phyloP scores from a whole-genome alignment of 2,329 filamentous ascomycete genomes.

The Pseudocercospora pini-densiflorae region DNA sequence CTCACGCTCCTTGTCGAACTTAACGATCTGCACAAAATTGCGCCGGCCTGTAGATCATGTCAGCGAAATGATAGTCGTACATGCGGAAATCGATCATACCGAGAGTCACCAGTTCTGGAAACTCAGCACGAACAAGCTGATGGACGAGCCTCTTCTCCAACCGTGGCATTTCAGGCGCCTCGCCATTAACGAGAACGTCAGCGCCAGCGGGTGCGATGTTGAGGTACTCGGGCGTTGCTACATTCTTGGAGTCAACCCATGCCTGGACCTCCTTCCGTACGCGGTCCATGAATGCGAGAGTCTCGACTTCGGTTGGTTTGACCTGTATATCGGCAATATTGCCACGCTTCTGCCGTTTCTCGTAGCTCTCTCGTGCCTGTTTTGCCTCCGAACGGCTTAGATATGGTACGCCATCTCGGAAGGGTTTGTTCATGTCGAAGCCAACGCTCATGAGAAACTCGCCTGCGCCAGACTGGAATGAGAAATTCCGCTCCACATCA shows the following conservation, averaged over 20 bases:
- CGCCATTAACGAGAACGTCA: conserved; percentile 25
- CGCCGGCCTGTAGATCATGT: conserved; percentile 19
- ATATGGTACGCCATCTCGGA: conserved; percentile 63
- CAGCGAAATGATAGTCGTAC: neutral
- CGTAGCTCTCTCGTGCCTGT: conserved; percentile 50
- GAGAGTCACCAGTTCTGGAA: conserved; percentile 51
- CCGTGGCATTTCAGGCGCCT: conserved; percentile 50
- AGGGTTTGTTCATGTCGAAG: conserved; percentile 63
- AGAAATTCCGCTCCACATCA: conserved; percentile 64
- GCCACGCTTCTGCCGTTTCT: conserved; percentile 48
- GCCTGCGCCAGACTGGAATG: conserved; percentile 62
- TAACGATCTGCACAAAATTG: conserved; percentile 50
- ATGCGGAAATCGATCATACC: conserved; percentile 44
- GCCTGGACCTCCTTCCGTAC: conserved; percentile 51
- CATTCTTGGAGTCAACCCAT: conserved; percentile 48
- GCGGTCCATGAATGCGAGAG: conserved; percentile 56
- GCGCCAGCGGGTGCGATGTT: conserved; percentile 38
- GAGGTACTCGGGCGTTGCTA: conserved; percentile 36
- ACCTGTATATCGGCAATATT: conserved; percentile 53
- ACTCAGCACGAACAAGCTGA: conserved; percentile 68
- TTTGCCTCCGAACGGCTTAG: conserved; percentile 64
- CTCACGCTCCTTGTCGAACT: conserved; percentile 50
- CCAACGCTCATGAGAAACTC: conserved; percentile 64
- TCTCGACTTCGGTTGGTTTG: conserved; percentile 57
- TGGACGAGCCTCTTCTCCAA: conserved; percentile 70